Evolutionary conservation across 2,329 filamentous ascomycete genomes (phyloP).

Genomic region (Stachybotrys chartarum): DNA sequence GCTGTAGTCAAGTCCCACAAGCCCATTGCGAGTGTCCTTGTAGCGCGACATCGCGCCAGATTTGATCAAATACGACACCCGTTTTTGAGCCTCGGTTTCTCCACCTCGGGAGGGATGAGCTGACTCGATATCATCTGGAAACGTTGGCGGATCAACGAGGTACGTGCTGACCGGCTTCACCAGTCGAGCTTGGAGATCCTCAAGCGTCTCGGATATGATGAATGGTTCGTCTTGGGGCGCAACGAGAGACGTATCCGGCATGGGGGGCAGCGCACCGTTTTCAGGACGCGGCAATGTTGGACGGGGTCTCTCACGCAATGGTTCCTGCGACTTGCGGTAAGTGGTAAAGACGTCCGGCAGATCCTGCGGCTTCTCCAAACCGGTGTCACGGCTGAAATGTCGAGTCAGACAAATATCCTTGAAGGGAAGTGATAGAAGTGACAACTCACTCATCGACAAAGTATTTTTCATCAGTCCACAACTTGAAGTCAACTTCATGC

Average conservation of each 20-base stretch:
- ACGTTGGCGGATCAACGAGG: conserved; percentile 42
- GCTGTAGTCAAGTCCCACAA: conserved; percentile 63
- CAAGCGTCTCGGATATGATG: conserved; percentile 47
- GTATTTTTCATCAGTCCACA: conserved; percentile 72
- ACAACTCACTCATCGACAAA: conserved; percentile 67
- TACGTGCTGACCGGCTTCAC: conserved; percentile 48
- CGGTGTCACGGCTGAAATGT: conserved; percentile 53
- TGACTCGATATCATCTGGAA: conserved; percentile 45
- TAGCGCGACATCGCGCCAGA: conserved; percentile 57
- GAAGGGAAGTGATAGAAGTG: background rate
- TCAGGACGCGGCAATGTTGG: conserved; percentile 44
- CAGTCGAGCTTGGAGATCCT: conserved; percentile 46
- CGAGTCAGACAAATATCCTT: conserved; percentile 7
- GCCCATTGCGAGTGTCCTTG: conserved; percentile 63
- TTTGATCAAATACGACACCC: conserved; percentile 53
- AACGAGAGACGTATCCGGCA: conserved; percentile 42
- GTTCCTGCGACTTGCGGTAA: conserved; percentile 67
- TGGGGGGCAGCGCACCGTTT: conserved; percentile 44
- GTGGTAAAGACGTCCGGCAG: conserved; percentile 70
- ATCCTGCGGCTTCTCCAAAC: conserved; percentile 47
- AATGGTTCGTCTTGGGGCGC: conserved; percentile 58
- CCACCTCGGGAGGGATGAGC: conserved; percentile 65
- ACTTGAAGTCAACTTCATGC: conserved; percentile 50
- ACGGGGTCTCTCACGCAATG: conserved; percentile 58
- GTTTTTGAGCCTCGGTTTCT: conserved; percentile 50